phyloP scores from a whole-genome alignment of 768 basidiomycete species.

The Boletus vinaceobasis region DNA sequence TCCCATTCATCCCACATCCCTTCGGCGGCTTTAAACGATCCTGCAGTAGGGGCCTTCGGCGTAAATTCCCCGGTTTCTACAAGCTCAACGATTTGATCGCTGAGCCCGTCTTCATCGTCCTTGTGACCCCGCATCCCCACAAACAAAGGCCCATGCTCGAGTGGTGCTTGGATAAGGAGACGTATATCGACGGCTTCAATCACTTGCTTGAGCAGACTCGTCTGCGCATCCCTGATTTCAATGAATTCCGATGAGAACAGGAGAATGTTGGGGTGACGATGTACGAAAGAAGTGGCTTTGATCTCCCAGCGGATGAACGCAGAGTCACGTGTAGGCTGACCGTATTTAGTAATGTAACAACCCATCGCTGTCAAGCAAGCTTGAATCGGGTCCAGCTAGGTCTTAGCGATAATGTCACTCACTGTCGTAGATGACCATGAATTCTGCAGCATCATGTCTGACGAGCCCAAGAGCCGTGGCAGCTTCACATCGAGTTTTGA shows the following conservation, averaged over 20 bases:
- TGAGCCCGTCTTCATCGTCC: conserved; percentile 53
- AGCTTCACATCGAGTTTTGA: conserved; percentile 58
- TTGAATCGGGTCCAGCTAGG: background rate
- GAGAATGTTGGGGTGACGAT: conserved; percentile 61
- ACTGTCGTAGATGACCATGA: conserved; percentile 77
- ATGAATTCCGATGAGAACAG: conserved; percentile 74
- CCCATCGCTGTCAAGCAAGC: conserved; percentile 54
- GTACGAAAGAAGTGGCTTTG: conserved; percentile 57
- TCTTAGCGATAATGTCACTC: conserved; percentile 20
- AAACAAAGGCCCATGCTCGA: conserved; percentile 45
- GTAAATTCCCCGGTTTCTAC: conserved; percentile 63
- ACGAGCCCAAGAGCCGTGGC: conserved; percentile 68
- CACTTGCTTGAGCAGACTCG: conserved; percentile 76
- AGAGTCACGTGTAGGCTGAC: conserved; percentile 56
- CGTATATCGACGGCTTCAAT: conserved; percentile 71
- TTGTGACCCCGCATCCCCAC: conserved; percentile 61
- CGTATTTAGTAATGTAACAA: conserved; percentile 71
- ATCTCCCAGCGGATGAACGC: conserved; percentile 79
- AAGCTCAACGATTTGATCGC: conserved; percentile 66
- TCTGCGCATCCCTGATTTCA: conserved; percentile 64
- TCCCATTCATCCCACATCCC: conserved; percentile 74
- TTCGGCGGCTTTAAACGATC: conserved; percentile 13
- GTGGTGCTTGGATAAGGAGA: conserved; percentile 46
- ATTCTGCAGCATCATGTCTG: conserved; percentile 49
- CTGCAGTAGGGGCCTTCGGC: conserved; percentile 30